Base-by-base conservation (phyloP, 1,139 yeast genomes). In the Saccharomycopsis hybrid region DNA sequence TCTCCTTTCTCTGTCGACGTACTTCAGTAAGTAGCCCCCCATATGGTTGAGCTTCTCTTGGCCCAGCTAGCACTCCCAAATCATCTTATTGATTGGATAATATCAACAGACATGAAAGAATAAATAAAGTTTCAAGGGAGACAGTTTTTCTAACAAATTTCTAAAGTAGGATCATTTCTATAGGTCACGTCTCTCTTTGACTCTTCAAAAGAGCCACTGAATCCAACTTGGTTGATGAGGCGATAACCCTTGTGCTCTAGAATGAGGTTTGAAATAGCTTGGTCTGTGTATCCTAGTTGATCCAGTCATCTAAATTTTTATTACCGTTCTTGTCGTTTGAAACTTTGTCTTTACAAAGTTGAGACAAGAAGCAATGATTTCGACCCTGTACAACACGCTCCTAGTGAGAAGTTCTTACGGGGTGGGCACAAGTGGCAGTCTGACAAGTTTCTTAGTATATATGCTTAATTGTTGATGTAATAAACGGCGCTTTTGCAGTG, bases 381-480 rank as follows among this genome's bases (percentile, higher is more conserved):
- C 89, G 81, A 84, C 96, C 97, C 95, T 72, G 70, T 73, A 67
- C 71, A 76, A 80, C 48, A 85, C 73, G 83, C 94, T 82, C 80
- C 77, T 79, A 82, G 86, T 94, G 90, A 77, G 79, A 92, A 69
- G 72, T 60, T 61, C 54, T 57, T 49, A 53, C 62, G 73, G 92
- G 97, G 96, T 87, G 97, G 97, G 96, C 78, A 77, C 80, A 79
- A 82, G 89, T 80, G 96, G 96, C 95, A 84, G 95, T 89, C 96
- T 88, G 96, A 89, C 96, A 88, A 87, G 96, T 86, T 78, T 56
- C 56, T n/a, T n/a, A n/a, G n/a, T n/a, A n/a, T n/a, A n/a, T n/a
- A n/a, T n/a, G n/a, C n/a, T n/a, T n/a, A n/a, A n/a, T n/a, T n/a
- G n/a, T n/a, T n/a, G n/a, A n/a, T n/a, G n/a, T n/a, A n/a, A n/a